phyloP scores from a whole-genome alignment of 2,329 filamentous ascomycete species.

The Emmonsiellopsis sp. region DNA sequence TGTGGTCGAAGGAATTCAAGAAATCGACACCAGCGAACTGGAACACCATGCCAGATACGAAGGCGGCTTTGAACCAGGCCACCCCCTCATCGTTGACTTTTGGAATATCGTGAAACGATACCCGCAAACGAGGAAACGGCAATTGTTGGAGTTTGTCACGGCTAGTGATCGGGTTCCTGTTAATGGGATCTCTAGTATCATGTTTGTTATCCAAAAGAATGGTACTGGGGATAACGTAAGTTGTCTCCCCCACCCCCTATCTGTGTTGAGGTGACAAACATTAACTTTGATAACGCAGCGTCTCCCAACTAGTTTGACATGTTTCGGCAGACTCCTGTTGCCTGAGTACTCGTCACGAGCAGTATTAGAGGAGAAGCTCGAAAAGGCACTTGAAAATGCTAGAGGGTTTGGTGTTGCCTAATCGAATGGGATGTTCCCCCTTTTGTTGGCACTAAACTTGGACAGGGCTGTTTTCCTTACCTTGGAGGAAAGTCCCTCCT shows the following conservation, averaged over 20 bases:
- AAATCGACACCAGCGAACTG: slow-evolving; percentile 69
- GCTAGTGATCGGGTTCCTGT: slow-evolving; percentile 85
- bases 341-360: slow-evolving; percentile 70
- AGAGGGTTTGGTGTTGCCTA: slow-evolving; percentile 81
- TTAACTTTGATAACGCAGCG: slow-evolving; percentile 19
- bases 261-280: too few species aligned
- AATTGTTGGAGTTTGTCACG: slow-evolving; percentile 87
- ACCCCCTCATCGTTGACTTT: slow-evolving; percentile 67
- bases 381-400: slow-evolving; percentile 79
- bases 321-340: slow-evolving; percentile 78
- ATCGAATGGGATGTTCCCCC: slow-evolving; percentile 1
- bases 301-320: slow-evolving; percentile 83
- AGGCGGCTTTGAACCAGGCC: slow-evolving; percentile 60
- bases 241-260: slow-evolving; percentile 5
- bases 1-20: slow-evolving; percentile 72
- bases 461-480: too few species aligned
- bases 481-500: background rate
- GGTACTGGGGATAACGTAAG: slow-evolving; percentile 50
- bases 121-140: slow-evolving; percentile 57
- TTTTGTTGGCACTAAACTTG: background rate
- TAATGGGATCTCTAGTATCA: slow-evolving; percentile 70
- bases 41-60: slow-evolving; percentile 67
- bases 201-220: slow-evolving; percentile 75
- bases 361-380: slow-evolving; percentile 63
- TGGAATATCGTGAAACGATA: slow-evolving; percentile 70